Evolutionary conservation across 2,329 filamentous ascomycete genomes (phyloP).

Genomic region (Penicillium psychrosexuale): DNA sequence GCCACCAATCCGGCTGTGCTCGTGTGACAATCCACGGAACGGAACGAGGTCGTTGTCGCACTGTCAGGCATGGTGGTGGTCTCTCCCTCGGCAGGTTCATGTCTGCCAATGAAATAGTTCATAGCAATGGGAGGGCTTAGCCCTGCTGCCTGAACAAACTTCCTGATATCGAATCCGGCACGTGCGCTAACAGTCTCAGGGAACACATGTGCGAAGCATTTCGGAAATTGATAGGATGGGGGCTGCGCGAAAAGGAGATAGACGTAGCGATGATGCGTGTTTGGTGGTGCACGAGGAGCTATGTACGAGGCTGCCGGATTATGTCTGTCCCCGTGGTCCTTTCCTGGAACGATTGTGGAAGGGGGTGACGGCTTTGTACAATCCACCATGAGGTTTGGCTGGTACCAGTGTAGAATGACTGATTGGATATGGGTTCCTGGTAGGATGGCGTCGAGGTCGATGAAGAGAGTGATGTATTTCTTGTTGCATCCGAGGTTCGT

Average conservation of each 20-base stretch:
- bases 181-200: constrained; percentile 24
- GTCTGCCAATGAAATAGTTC: constrained; percentile 41
- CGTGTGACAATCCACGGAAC: constrained; percentile 12
- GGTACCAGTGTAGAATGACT: constrained; percentile 30
- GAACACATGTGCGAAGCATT: constrained; percentile 32
- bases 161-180: constrained; percentile 34
- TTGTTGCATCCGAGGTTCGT: constrained; percentile 3
- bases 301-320: constrained; percentile 23
- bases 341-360: not conserved
- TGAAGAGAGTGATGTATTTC: constrained; percentile 24
- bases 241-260: constrained; percentile 31
- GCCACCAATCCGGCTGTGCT: not conserved
- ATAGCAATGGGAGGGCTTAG: constrained; percentile 33
- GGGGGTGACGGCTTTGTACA: not conserved
- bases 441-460: constrained; percentile 26
- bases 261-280: constrained; percentile 32
- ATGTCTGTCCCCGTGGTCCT: not conserved
- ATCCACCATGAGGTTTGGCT: constrained; percentile 17
- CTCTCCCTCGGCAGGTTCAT: constrained; percentile 17
- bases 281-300: constrained; percentile 27
- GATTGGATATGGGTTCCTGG: constrained; percentile 12
- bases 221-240: constrained; percentile 26
- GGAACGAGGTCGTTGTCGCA: constrained; percentile 22
- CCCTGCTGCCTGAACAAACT: constrained; percentile 34
- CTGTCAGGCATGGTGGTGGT: constrained; percentile 3